Base-by-base conservation (phyloP, 345 rosid genomes). In the Populus alba region DNA sequence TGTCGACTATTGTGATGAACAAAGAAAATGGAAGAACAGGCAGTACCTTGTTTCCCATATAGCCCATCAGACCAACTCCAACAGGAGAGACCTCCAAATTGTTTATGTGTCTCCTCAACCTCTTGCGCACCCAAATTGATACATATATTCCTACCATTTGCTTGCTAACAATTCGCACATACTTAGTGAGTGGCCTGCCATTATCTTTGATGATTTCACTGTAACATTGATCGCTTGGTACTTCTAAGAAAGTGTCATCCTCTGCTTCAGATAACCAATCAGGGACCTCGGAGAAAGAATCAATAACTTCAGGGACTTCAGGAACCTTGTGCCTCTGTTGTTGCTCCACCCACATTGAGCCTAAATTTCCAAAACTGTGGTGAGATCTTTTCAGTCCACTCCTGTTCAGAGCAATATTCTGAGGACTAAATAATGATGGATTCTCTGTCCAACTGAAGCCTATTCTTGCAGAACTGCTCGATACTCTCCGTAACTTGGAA, bases 61-160 rank as follows among this genome's bases (percentile, higher is more conserved):
- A 97, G 33, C 99, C 99, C 99, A 97, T 97, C 39, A 97, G 90
- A 51, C 99, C 99, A 71, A 97, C 92, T 84, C 99, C 99, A 55
- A 97, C 99, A 0, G 92, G 98, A 43, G 98, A 92, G 78, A 97
- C 99, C 87, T 85, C 86, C 85, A 97, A 78, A 75, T 97, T 92
- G 88, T 94, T 97, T 78, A 97, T 88, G 67, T 91, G 98, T 75
- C 91, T 87, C 86, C 99, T 90, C 80, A 97, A 84, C 81, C 91
- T 85, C 81, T 90, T 85, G 12, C 96, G 89, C 83, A 92, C 96
- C 99, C 99, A 97, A 76, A 97, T 71, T 12, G 99, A 97, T 66
- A 97, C 82, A 73, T 97, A 92, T 69, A 97, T 94, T 67, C 99
- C 99, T 33, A 97, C 97, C 99, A 97, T 97, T 84, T 97, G 99